Base-by-base conservation (phyloP, 306 rosid genomes). In the Dryas alaskensis region DNA sequence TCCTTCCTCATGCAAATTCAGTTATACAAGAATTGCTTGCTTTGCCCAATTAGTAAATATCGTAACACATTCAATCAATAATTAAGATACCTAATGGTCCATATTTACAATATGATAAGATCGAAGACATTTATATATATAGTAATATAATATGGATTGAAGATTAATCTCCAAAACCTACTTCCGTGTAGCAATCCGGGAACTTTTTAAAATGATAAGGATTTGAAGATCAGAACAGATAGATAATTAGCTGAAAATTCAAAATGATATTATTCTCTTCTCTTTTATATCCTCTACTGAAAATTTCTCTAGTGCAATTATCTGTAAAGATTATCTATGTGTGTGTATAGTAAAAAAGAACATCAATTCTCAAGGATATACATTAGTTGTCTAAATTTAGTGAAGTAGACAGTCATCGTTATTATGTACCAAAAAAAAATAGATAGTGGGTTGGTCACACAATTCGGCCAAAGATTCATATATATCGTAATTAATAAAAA, bases 371-470 rank as follows among this genome's bases (percentile, higher is more conserved):
- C 25, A 52, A 54, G 48, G 14, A 63, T 17, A 64, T 45, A 27
- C 9, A 43, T 58, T 40, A 8, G 7, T 4, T n/a, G n/a, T 52
- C 67, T 67, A 0, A 31, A 31, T 31, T 57, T 58, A 8, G 54
- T 39, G 1, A 53, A 69, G 70, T 49, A 42, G 40, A 25, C 42
- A 13, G 48, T 31, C 1, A 31, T 22, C 22, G 37, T 31, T 31
- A 31, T 31, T 31, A 31, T 31, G 37, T 31, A 31, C 37, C 37
- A 31, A 31, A 31, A 31, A 0, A 10, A 10, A 3, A 6, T 13
- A 22, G 46, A 44, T 14, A 25, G 68, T 53, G 46, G 31, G 48
- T 67, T 66, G 58, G 78, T 73, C 82, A 58, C 43, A 79, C 13
- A 49, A 13, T 65, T 57, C 81, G 62, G 78, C 73, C 13, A 12